Conservation (phyloP, 257 asterid species). For the Solanum medicagineum region DNA sequence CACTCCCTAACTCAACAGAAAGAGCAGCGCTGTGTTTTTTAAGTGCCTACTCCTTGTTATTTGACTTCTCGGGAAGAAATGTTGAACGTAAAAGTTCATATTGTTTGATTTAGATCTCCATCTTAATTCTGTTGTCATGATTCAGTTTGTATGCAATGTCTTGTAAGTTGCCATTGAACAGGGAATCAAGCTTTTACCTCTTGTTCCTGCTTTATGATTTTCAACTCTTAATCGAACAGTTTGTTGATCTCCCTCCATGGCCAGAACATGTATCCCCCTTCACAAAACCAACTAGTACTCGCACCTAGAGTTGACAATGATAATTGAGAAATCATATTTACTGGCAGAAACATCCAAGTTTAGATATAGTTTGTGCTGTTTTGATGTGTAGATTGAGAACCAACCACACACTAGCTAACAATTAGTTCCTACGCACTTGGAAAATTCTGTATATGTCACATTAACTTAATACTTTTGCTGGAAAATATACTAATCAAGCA, state of each 20-base stretch:
- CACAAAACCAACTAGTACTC: neutral
- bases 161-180: neutral
- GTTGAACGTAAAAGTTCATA: neutral
- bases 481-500: neutral
- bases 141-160: neutral
- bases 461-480: neutral
- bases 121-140: neutral
- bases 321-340: neutral
- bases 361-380: neutral
- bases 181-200: neutral
- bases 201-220: neutral
- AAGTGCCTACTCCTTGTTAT: conserved; percentile 1
- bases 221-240: neutral
- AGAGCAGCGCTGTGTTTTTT: neutral
- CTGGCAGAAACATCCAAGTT: neutral
- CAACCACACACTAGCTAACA: neutral
- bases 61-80: neutral
- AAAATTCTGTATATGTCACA: neutral
- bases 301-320: neutral
- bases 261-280: neutral
- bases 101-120: neutral
- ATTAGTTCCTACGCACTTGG: neutral
- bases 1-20: neutral
- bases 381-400: neutral
- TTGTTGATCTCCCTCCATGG: neutral